Base-by-base conservation (phyloP, 164 flowering plant species). In the Taxillus chinensis region DNA sequence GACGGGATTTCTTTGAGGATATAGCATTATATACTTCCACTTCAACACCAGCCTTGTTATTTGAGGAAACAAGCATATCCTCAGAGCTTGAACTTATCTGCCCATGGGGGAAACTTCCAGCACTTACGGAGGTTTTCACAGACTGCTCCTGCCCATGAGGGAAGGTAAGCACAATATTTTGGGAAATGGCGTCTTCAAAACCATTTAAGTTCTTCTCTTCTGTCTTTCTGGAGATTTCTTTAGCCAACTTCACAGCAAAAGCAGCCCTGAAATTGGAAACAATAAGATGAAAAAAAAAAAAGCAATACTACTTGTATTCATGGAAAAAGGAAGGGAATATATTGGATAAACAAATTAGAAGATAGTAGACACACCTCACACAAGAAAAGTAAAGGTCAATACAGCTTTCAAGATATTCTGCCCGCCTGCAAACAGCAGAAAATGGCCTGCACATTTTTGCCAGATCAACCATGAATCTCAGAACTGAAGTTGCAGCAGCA, bases 391-490 rank as follows among this genome's bases (percentile, higher is more conserved):
- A 95, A 48, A 91, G 85, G 45, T 85, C 99, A 62, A 87, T 81
- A 69, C 99, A 89, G 76, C 83, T 83, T 74, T 95, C 97, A 64
- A 91, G 89, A 80, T 87, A 86, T 49, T 95, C 99, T 11, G 81
- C 67, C 39, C 96, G 76, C 71, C 92, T 79, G 70, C 96, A 89
- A 39, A 85, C 80, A 64, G 84, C 78, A 67, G 97, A 80, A 60
- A 95, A 95, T 5, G 87, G 80, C 38, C 88, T 83, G 63, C 93
- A 89, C 96, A 91, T 95, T 77, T 95, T 95, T 53, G 92, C 97
- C 16, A 95, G 78, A 79, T 95, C 99, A 77, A 95, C 97, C 99
- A 95, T 89, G 72, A 95, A 95, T 61, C 99, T 78, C 51, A 95
- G 77, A 59, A 95, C 82, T 49, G 97, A 80, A 39, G 96, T 91